phyloP scores from a whole-genome alignment of 441 rosid species.

The Erysimum pusillum region DNA sequence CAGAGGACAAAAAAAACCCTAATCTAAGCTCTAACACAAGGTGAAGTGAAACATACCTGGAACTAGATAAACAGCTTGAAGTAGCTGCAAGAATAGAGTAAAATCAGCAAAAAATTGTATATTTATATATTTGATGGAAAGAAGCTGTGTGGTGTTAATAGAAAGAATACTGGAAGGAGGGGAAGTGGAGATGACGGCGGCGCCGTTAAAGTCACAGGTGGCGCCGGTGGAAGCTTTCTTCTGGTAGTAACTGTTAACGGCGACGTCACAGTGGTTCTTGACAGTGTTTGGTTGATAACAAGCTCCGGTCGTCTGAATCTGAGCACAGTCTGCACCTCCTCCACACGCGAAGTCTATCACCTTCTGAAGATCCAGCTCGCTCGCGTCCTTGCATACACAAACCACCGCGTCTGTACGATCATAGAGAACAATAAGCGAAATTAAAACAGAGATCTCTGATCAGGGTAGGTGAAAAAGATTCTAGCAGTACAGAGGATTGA shows the following conservation, averaged over 20 bases:
- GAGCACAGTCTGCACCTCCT: slow-evolving; percentile 87
- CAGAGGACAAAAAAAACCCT: background rate
- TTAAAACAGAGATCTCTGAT: background rate
- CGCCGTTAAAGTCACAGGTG: slow-evolving; percentile 79
- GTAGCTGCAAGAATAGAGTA: slow-evolving; percentile 40
- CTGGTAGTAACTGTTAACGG: slow-evolving; percentile 89
- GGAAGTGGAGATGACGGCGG: slow-evolving; percentile 56
- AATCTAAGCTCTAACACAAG: slow-evolving; percentile 13
- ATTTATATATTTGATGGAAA: background rate
- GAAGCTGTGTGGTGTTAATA: background rate
- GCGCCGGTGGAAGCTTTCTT: slow-evolving; percentile 64
- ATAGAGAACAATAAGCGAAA: background rate
- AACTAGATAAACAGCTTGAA: slow-evolving; percentile 46
- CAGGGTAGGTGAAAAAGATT: background rate
- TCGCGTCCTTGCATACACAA: slow-evolving; percentile 84
- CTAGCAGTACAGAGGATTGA: background rate
- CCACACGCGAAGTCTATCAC: slow-evolving; percentile 90
- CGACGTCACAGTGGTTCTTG: slow-evolving; percentile 88
- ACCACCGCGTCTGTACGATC: slow-evolving; percentile 63
- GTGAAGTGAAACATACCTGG: slow-evolving; percentile 41
- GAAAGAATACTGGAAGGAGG: slow-evolving; percentile 62
- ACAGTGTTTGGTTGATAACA: slow-evolving; percentile 88
- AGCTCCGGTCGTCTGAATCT: slow-evolving; percentile 67
- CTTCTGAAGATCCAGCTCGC: slow-evolving; percentile 70
- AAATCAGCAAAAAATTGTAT: background rate